These are phyloP conservation scores for Phytophthora tentaculata DNA, from an alignment of 352 stramenopile genomes.

Conservation along the genomic window DNA sequence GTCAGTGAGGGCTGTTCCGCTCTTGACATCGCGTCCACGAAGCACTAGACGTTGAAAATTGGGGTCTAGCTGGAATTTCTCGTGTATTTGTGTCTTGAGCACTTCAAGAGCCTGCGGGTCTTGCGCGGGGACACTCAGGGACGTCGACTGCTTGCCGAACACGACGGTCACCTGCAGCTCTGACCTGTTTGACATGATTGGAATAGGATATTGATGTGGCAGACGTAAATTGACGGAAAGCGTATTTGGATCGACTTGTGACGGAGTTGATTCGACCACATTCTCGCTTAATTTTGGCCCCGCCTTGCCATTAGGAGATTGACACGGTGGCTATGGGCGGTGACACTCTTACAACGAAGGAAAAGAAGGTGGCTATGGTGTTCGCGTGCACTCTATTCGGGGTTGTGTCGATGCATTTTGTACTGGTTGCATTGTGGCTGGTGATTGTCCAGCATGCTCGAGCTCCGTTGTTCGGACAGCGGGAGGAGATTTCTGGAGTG, in stretches of 20 bases:
- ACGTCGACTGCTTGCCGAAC: constrained; percentile 49
- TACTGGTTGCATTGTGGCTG: constrained; percentile 21
- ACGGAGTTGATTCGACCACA: neutral
- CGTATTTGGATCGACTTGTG: neutral
- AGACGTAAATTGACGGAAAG: neutral
- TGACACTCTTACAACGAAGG: neutral
- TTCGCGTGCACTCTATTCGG: constrained; percentile 11
- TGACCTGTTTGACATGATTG: constrained; percentile 13
- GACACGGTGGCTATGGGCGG: neutral
- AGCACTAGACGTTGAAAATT: constrained; percentile 65
- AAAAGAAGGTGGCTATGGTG: constrained; percentile 5
- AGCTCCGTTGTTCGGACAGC: constrained; percentile 21
- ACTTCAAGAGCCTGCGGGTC: constrained; percentile 31
- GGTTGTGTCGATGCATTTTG: constrained; percentile 24
- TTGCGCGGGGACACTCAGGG: constrained; percentile 32
- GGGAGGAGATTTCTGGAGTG: constrained; percentile 10
- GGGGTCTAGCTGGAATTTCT: constrained; percentile 41
- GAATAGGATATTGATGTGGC: neutral
- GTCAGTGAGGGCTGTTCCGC: constrained; percentile 25
- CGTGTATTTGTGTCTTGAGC: constrained; percentile 40
- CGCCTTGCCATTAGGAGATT: neutral
- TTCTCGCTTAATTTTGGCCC: neutral
- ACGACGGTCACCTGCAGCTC: constrained; percentile 53
- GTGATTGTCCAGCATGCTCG: constrained; percentile 7
- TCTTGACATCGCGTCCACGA: constrained; percentile 51